Evolutionary conservation across 2,329 filamentous ascomycete species (phyloP), one percentile per base, ranked within the genome.

Genomic region (Cadophora malorum): DNA sequence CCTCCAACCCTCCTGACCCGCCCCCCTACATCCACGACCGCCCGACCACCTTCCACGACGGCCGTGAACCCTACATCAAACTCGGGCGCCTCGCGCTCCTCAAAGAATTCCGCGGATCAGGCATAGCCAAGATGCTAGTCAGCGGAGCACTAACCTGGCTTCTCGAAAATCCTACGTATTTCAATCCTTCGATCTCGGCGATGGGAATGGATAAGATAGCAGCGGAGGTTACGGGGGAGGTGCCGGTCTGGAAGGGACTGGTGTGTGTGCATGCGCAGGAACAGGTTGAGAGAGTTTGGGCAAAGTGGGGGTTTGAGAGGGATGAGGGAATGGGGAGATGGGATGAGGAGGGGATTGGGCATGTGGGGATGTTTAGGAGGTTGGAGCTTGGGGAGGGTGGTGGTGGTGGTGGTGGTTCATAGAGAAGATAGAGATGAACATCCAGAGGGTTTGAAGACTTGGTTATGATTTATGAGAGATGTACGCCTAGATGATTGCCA

Each of bases 301-400:
- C 81, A 75, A 86, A 83, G 75, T 86, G 90, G 79, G 94, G 93
- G 0, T 97, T 97, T 78, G 80, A 83, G 70, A 82, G 86, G 10
- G 94, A 97, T 79, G 85, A 91, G 75, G 82, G 80, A 10, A 87
- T 95, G 86, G 92, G 92, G 0, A 84, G 78, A 38, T 97, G 94
- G 93, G 83, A 84, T 70, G 94, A 97, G 79, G 93, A 96, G 76
- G 92, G 91, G 4, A 95, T 97, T 65, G 83, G 86, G 71, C 93
- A 97, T 81, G 85, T 96, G 21, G 94, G 92, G 68, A 96, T 97
- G 94, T 97, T 87, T 71, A 75, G 79, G 71, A 80, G 86, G 41
- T 68, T 89, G 33, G 75, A 81, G 4, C 69, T 82, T 25, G 67
- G 63, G 45, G 31, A 52, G 19, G 19, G 41, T 5, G 16, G 41